Evolutionary conservation across 2,329 filamentous ascomycete species (phyloP).

Genomic region (Epichloe hybrida): DNA sequence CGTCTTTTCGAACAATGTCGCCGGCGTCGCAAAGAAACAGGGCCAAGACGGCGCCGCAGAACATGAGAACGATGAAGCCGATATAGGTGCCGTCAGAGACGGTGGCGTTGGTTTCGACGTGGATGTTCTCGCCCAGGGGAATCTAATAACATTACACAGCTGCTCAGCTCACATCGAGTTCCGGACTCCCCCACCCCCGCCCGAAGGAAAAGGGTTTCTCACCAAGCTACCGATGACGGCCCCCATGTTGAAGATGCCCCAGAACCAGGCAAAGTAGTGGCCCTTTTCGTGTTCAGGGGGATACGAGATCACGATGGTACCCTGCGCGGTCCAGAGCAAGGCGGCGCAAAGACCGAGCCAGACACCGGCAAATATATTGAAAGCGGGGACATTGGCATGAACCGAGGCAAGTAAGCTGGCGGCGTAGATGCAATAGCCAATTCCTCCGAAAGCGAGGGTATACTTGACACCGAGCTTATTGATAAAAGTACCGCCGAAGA

Average conservation of each 20-base stretch:
- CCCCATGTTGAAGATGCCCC: slow-evolving; percentile 90
- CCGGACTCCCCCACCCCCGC: too few relatives aligned
- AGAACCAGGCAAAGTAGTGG: slow-evolving; percentile 80
- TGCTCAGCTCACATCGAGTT: too few relatives aligned
- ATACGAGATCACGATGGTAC: slow-evolving; percentile 83
- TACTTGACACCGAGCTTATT: slow-evolving; percentile 58
- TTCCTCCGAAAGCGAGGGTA: slow-evolving; percentile 56
- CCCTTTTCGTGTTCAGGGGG: slow-evolving; percentile 69
- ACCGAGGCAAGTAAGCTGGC: slow-evolving; percentile 56
- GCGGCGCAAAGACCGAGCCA: slow-evolving; percentile 68
- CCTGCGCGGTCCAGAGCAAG: slow-evolving; percentile 71
- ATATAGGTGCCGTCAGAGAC: slow-evolving; percentile 75
- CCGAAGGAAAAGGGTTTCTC: too few relatives aligned
- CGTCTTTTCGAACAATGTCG: slow-evolving; percentile 61
- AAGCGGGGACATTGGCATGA: slow-evolving; percentile 35
- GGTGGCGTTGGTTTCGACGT: slow-evolving; percentile 31
- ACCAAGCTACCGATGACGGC: slow-evolving; percentile 69
- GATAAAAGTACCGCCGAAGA: slow-evolving; percentile 62
- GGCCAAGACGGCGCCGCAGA: slow-evolving; percentile 54
- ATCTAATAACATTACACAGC: slow-evolving; percentile 27
- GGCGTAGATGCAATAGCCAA: slow-evolving; percentile 64
- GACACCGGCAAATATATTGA: slow-evolving; percentile 55
- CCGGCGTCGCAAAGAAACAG: slow-evolving; percentile 58
- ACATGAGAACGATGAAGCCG: slow-evolving; percentile 75
- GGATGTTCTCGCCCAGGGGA: slow-evolving; percentile 54